Conservation (phyloP, 2,329 filamentous ascomycete genomes). For the Knoxdaviesia proteae region DNA sequence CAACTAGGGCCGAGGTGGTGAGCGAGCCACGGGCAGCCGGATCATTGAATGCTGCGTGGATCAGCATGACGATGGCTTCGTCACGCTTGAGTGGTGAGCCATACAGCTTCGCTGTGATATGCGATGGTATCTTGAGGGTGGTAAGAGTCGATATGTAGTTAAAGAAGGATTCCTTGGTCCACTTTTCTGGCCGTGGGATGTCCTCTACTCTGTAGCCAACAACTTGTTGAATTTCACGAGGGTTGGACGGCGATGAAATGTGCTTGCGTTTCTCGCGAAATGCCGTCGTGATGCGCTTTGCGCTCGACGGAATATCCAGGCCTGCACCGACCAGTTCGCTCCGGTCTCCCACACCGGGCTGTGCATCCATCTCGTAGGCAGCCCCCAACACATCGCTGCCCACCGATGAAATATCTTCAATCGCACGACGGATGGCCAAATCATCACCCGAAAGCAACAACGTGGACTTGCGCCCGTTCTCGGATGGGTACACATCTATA, state of each 20-base stretch:
- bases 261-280: slow-evolving; percentile 1
- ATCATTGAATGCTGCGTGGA: slow-evolving; percentile 18
- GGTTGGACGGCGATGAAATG: slow-evolving; percentile 11
- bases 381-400: too few relatives aligned
- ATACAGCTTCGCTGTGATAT: slow-evolving; percentile 16
- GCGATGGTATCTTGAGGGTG: slow-evolving; percentile 14
- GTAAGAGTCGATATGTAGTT: slow-evolving; percentile 20
- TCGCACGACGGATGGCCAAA: slow-evolving; percentile 13
- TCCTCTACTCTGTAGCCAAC: slow-evolving; percentile 13
- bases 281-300: slow-evolving; percentile 8
- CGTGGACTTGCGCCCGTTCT: slow-evolving; percentile 7
- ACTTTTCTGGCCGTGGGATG: slow-evolving; percentile 16
- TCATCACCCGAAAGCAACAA: slow-evolving; percentile 14
- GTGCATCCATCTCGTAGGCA: too few relatives aligned
- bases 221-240: neutral
- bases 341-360: too few relatives aligned
- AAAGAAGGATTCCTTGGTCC: slow-evolving; percentile 21
- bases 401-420: slow-evolving; percentile 7
- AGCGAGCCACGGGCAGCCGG: slow-evolving; percentile 13
- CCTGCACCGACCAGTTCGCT: too few relatives aligned
- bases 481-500: slow-evolving; percentile 5
- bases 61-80: slow-evolving; percentile 15
- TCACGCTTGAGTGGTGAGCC: slow-evolving; percentile 14
- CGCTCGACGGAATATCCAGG: slow-evolving; percentile 8
- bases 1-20: slow-evolving; percentile 19